Evolutionary conservation across 805 yeast genomes (phyloP).

Genomic region (Soucietia sequanensis): DNA sequence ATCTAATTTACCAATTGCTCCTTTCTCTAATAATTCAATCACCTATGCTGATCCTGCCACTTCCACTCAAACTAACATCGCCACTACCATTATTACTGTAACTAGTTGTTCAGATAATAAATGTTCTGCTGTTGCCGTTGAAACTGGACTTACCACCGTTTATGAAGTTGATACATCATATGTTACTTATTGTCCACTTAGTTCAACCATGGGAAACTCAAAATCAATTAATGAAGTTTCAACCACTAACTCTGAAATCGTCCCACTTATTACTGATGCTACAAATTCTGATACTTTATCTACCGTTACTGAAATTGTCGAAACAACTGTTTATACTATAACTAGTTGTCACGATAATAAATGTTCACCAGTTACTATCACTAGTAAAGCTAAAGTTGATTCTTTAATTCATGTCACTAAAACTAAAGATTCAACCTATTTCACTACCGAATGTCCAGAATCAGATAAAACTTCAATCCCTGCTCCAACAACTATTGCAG

Average conservation of each 20-base stretch:
- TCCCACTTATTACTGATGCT: slow-evolving; percentile 1
- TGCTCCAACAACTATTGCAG: not conserved
- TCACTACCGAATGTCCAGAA: slow-evolving; percentile 22
- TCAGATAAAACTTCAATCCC: not conserved
- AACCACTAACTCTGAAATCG: not conserved
- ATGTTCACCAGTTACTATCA: slow-evolving; percentile 14
- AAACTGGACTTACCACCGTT: slow-evolving; percentile 4
- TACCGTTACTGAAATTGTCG: slow-evolving; percentile 1
- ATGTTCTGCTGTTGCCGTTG: slow-evolving; percentile 14
- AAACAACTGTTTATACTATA: slow-evolving; percentile 31
- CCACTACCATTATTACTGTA: slow-evolving; percentile 31
- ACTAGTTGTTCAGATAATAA: slow-evolving; percentile 33
- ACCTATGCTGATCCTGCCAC: slow-evolving; percentile 12
- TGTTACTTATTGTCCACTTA: slow-evolving; percentile 22
- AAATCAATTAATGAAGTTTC: not conserved
- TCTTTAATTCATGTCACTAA: not conserved
- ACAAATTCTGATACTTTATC: not conserved
- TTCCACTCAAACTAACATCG: not conserved
- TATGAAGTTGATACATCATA: slow-evolving; percentile 14
- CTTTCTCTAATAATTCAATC: slow-evolving; percentile 11
- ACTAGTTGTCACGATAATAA: slow-evolving; percentile 33
- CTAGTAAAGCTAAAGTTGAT: slow-evolving; percentile 2
- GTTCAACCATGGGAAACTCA: not conserved
- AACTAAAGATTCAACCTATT: slow-evolving; percentile 12
- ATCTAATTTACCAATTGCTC: not conserved